Evolutionary conservation across 1,284 basidiomycete genomes (phyloP).

Genomic region (Ganoderma lucidum): DNA sequence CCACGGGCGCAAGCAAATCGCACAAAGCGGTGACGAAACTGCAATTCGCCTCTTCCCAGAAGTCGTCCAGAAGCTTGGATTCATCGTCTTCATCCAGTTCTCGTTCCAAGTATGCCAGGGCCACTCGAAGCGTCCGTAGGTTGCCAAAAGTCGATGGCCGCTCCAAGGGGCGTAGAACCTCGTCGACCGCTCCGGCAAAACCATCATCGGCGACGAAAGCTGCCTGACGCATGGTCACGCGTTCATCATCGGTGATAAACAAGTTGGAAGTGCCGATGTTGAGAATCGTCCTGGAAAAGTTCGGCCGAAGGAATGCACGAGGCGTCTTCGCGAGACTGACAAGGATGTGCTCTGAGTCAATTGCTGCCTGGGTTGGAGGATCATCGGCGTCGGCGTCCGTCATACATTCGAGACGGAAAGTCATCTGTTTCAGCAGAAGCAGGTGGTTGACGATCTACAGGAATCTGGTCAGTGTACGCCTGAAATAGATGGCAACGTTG

Average conservation of each 20-base stretch:
- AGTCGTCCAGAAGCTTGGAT: conserved; percentile 58
- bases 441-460: conserved; percentile 71
- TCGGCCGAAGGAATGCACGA: conserved; percentile 61
- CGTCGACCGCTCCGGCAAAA: conserved; percentile 65
- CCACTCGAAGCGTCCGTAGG: conserved; percentile 66
- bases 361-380: conserved; percentile 64
- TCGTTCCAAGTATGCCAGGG: conserved; percentile 60
- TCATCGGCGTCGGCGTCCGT: conserved; percentile 54
- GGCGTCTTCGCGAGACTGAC: conserved; percentile 67
- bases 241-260: conserved; percentile 66
- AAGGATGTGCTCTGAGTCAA: conserved; percentile 74
- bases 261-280: conserved; percentile 61
- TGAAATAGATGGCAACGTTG: conserved; percentile 4
- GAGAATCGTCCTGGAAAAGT: conserved; percentile 64
- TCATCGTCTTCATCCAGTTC: conserved; percentile 63
- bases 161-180: conserved; percentile 58
- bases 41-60: conserved; percentile 66
- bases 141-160: conserved; percentile 58
- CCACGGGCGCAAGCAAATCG: conserved; percentile 56
- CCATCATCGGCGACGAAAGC: conserved; percentile 73
- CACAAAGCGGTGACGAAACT: conserved; percentile 63
- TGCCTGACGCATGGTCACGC: conserved; percentile 61
- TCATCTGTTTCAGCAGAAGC: conserved; percentile 68
- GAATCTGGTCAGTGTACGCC: neutral
- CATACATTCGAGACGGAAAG: conserved; percentile 69